Evolutionary conservation across 441 rosid species (phyloP).

Genomic region (Populus hybrid): DNA sequence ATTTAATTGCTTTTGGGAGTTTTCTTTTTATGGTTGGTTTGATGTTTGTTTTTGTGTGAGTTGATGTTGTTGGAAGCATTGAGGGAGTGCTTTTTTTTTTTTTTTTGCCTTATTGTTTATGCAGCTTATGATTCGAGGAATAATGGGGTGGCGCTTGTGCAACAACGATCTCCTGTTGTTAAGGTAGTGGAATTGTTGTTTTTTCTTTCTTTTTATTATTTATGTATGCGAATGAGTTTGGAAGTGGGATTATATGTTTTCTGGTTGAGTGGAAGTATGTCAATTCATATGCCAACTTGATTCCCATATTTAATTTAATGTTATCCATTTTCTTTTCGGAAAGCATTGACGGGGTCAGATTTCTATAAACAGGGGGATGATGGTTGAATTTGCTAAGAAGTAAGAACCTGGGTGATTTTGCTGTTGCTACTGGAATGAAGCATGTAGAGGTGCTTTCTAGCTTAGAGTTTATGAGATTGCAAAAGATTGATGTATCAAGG

Average conservation of each 20-base stretch:
- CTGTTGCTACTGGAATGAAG: slow-evolving; percentile 69
- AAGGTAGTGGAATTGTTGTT: slow-evolving; percentile 38
- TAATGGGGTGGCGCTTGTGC: slow-evolving; percentile 46
- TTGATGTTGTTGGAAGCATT: not conserved
- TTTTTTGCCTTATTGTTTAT: slow-evolving; percentile 4
- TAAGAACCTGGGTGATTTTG: slow-evolving; percentile 62
- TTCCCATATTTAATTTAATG: not conserved
- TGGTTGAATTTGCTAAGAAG: slow-evolving; percentile 69
- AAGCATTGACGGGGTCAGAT: not conserved
- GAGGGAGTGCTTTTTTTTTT: not conserved
- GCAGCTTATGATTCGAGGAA: slow-evolving; percentile 64
- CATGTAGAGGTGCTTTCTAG: slow-evolving; percentile 69
- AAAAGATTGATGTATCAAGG: slow-evolving; percentile 79
- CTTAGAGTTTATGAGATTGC: slow-evolving; percentile 88
- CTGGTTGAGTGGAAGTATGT: not conserved
- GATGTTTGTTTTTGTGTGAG: not conserved
- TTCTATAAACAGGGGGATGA: slow-evolving; percentile 67
- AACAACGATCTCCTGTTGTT: slow-evolving; percentile 75
- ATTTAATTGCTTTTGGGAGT: not conserved
- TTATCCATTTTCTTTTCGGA: not conserved
- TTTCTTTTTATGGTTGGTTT: not conserved
- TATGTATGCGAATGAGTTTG: not conserved
- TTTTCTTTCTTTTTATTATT: not conserved
- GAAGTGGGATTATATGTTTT: not conserved
- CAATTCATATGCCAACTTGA: too few relatives aligned